A percentile compares a stretch with the other conserved stretches of the same genome.
phyloP scores from a whole-genome alignment of 2,329 filamentous ascomycete species.

The Xylaria sp. region DNA sequence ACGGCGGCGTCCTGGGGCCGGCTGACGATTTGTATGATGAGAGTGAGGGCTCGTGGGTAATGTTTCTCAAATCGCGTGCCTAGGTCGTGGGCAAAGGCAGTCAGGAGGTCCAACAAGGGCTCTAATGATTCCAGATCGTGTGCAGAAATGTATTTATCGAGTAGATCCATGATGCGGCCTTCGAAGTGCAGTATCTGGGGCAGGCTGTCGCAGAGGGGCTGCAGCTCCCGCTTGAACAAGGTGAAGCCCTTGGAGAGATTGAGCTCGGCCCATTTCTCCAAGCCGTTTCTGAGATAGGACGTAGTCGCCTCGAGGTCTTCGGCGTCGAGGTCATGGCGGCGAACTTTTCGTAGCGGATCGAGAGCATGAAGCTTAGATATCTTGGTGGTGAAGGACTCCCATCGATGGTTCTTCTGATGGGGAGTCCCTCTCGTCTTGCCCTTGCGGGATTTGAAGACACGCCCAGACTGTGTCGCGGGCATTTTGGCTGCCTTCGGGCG shows the following conservation, averaged over 20 bases:
- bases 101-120: conserved; percentile 83
- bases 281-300: conserved; percentile 84
- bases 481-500: conserved; percentile 51
- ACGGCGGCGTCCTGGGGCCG: conserved; percentile 81
- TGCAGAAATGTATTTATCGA: conserved; percentile 77
- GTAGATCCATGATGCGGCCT: conserved; percentile 77
- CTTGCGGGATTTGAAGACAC: conserved; percentile 72
- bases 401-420: conserved; percentile 84
- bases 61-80: conserved; percentile 87
- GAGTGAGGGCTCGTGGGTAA: conserved; percentile 74
- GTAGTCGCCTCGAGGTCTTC: conserved; percentile 76
- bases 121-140: conserved; percentile 83
- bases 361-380: conserved; percentile 87
- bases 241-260: conserved; percentile 86
- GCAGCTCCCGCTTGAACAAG: conserved; percentile 75
- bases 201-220: conserved; percentile 83
- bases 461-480: conserved; percentile 67
- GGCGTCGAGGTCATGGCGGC: conserved; percentile 81
- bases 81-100: conserved; percentile 93
- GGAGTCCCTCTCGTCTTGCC: conserved; percentile 68
- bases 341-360: conserved; percentile 89
- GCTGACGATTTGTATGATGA: conserved; percentile 79
- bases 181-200: conserved; percentile 92
- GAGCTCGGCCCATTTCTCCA: conserved; percentile 89
- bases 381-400: conserved; percentile 89